Evolutionary conservation across 1,284 basidiomycete species (phyloP).

Genomic region (Moesziomyces sp.): DNA sequence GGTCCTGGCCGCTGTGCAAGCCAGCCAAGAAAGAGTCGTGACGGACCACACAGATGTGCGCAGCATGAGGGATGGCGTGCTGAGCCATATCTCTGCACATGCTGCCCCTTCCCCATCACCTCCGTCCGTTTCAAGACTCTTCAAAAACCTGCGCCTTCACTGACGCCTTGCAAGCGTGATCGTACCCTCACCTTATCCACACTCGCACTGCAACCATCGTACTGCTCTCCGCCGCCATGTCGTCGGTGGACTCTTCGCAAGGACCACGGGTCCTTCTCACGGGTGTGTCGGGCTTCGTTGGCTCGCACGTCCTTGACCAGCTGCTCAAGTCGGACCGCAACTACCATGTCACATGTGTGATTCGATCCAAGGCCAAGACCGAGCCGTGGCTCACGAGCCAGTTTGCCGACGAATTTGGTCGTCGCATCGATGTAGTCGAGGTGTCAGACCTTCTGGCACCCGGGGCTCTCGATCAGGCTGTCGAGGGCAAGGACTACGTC

Average conservation of each 20-base stretch:
- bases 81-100: too few species aligned
- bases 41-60: too few species aligned
- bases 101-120: too few species aligned
- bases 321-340: conserved; percentile 37
- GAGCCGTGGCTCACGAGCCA: conserved; percentile 33
- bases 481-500: conserved; percentile 42
- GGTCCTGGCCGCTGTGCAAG: too few species aligned
- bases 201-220: not conserved
- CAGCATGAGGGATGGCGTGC: too few species aligned
- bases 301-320: conserved; percentile 41
- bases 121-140: too few species aligned
- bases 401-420: conserved; percentile 20
- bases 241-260: not conserved
- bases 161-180: not conserved
- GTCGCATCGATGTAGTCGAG: conserved; percentile 23
- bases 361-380: conserved; percentile 43
- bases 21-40: too few species aligned
- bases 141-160: too few species aligned
- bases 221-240: conserved; percentile 10
- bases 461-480: conserved; percentile 23
- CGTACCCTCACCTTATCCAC: not conserved
- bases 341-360: conserved; percentile 39
- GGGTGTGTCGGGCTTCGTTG: conserved; percentile 48
- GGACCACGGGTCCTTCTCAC: conserved; percentile 36
- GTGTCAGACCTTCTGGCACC: conserved; percentile 27